These are phyloP conservation scores for Fusarium sp. DNA, from an alignment of 2,329 filamentous ascomycete species.

Conservation along the genomic window DNA sequence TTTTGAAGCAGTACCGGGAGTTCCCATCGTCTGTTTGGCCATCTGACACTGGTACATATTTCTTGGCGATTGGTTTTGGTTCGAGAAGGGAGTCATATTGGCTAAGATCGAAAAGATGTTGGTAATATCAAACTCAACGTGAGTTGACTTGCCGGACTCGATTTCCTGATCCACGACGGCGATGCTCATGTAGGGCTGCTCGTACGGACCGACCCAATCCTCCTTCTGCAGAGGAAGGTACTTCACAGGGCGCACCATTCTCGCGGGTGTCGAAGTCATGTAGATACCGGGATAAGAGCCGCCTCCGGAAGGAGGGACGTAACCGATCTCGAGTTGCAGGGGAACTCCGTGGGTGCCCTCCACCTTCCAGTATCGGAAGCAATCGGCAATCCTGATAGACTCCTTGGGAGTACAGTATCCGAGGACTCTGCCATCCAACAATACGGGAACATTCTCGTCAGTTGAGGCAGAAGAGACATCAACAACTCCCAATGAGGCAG, in stretches of 20 bases:
- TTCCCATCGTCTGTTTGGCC: slow-evolving; percentile 99
- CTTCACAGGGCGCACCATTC: slow-evolving; percentile 92
- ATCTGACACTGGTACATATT: slow-evolving; percentile 99
- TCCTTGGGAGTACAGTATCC: slow-evolving; percentile 91
- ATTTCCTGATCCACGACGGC: slow-evolving; percentile 91
- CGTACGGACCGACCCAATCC: slow-evolving; percentile 91
- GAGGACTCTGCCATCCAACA: slow-evolving; percentile 89
- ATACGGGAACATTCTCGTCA: slow-evolving; percentile 86
- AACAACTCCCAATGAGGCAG: slow-evolving; percentile 83
- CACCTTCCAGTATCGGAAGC: slow-evolving; percentile 94
- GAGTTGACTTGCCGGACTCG: slow-evolving; percentile 86
- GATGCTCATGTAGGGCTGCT: slow-evolving; percentile 99
- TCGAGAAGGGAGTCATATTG: slow-evolving; percentile 98
- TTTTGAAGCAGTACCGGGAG: slow-evolving; percentile 83
- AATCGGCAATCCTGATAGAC: slow-evolving; percentile 84
- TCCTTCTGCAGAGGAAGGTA: slow-evolving; percentile 87
- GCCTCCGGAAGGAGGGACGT: slow-evolving; percentile 85
- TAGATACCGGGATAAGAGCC: slow-evolving; percentile 98
- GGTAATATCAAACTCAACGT: slow-evolving; percentile 93
- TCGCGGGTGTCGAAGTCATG: slow-evolving; percentile 85
- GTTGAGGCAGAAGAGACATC: slow-evolving; percentile 80
- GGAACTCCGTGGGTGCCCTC: slow-evolving; percentile 85
- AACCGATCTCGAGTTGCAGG: slow-evolving; percentile 87
- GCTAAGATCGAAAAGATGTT: slow-evolving; percentile 98
- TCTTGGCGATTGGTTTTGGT: slow-evolving; percentile 97